phyloP scores from a whole-genome alignment of 352 stramenopile species.

The Pythium brachiatum region DNA sequence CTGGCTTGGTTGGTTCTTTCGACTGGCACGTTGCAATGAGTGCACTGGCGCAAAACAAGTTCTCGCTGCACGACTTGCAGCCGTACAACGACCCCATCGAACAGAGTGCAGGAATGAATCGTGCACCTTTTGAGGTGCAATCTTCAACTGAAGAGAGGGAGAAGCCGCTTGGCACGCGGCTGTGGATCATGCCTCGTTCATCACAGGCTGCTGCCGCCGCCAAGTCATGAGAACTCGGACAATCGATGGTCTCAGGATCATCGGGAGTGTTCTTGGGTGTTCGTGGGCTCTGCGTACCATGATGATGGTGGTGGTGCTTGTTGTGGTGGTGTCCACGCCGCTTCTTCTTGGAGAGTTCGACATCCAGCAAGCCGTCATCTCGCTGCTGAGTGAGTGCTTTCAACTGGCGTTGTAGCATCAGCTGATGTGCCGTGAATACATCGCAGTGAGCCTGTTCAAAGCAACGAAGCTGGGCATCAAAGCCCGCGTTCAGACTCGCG shows the following conservation, averaged over 20 bases:
- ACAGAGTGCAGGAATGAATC: slow-evolving; percentile 67
- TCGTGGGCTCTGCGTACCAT: slow-evolving; percentile 3
- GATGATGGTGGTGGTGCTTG: slow-evolving; percentile 38
- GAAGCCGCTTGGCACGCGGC: slow-evolving; percentile 52
- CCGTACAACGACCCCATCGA: slow-evolving; percentile 74
- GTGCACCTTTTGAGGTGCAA: slow-evolving; percentile 11
- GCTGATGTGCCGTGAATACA: slow-evolving; percentile 75
- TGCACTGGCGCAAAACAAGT: slow-evolving; percentile 61
- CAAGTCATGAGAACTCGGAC: neutral
- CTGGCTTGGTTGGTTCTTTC: neutral
- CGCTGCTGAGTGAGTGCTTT: slow-evolving; percentile 35
- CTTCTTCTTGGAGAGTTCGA: slow-evolving; percentile 23
- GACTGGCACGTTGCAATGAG: slow-evolving; percentile 32
- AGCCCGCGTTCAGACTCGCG: slow-evolving; percentile 74
- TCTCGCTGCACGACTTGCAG: slow-evolving; percentile 52
- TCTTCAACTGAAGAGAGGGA: slow-evolving; percentile 38
- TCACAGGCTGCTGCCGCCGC: slow-evolving; percentile 30
- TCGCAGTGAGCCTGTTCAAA: slow-evolving; percentile 66
- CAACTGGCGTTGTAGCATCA: slow-evolving; percentile 53
- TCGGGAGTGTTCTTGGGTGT: slow-evolving; percentile 1
- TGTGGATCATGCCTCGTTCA: slow-evolving; percentile 60
- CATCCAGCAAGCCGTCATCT: slow-evolving; percentile 30
- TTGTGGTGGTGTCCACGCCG: slow-evolving; percentile 10
- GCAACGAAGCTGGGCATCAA: slow-evolving; percentile 80
- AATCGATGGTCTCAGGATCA: slow-evolving; percentile 18